Evolutionary conservation across 306 rosid genomes (phyloP), one percentile per base, ranked within the genome.

Genomic region (Acmispon strigosus): DNA sequence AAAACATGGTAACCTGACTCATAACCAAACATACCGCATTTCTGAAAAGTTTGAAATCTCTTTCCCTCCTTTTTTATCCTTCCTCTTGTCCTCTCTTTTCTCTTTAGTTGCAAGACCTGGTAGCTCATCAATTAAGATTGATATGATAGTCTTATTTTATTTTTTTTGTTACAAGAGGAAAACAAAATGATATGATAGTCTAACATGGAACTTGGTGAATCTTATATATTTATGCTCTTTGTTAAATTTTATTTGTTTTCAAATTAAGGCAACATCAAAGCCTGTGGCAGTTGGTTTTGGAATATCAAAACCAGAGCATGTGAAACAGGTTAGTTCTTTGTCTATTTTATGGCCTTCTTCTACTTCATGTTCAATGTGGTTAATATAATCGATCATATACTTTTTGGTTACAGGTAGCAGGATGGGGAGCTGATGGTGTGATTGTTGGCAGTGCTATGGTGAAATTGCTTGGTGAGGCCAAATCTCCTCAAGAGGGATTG

Each of bases 221-320:
- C 52, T 32, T 51, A 9, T 6, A 54, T 43, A 39, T 20, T 41
- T 39, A 56, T 59, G 57, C 65, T 63, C 6, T 19, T 49, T 39
- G 39, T 8, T 24, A 59, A 59, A n/a, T 4, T 45, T n/a, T 34
- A 10, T 32, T 10, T 42, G 6, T 34, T 7, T 17, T 73, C 13
- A 10, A 64, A 41, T 15, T 82, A 94, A 27, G 99, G 83, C 76
- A 73, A 89, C 99, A 39, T 52, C 69, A n/a, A 91, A 89, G 81
- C 92, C 99, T 0, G 92, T 94, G 10, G 97, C 99, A 13, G 99
- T 94, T 63, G 99, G 99, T 44, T 94, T 94, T 55, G 99, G 99
- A 73, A 89, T 94, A 76, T 91, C 99, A 0, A 89, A 77, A 51
- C 95, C 95, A 1, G 92, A 94, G 89, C 97, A 91, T 24, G 96